phyloP scores from a whole-genome alignment of 2,329 filamentous ascomycete species.

The Penicillium sumatraense region DNA sequence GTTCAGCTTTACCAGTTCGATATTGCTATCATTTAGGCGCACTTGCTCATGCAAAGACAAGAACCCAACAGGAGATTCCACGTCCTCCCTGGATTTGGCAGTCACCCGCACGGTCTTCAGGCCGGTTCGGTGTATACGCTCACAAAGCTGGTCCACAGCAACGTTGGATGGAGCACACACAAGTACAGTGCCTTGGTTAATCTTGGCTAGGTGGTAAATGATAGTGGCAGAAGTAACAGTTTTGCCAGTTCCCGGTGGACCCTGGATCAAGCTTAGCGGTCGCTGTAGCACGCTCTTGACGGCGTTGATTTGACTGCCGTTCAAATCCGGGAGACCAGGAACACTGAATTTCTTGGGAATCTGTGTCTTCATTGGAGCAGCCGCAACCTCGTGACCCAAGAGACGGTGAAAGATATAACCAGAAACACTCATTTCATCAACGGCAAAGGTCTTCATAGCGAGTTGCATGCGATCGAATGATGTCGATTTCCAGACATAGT shows the following conservation, averaged over 20 bases:
- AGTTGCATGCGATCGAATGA: slow-evolving; percentile 99
- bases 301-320: slow-evolving; percentile 92
- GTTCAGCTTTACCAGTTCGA: slow-evolving; percentile 87
- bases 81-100: slow-evolving; percentile 98
- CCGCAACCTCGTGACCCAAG: slow-evolving; percentile 90
- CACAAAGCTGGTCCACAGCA: slow-evolving; percentile 95
- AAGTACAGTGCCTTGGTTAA: slow-evolving; percentile 90
- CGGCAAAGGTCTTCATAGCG: slow-evolving; percentile 98
- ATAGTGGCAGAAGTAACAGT: slow-evolving; percentile 98
- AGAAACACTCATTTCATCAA: slow-evolving; percentile 97
- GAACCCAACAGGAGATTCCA: slow-evolving; percentile 97
- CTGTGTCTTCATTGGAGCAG: slow-evolving; percentile 92
- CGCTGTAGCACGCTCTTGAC: slow-evolving; percentile 95
- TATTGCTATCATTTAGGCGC: slow-evolving; percentile 94
- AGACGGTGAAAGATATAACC: slow-evolving; percentile 98
- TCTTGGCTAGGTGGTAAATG: slow-evolving; percentile 95
- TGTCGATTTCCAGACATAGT: slow-evolving; percentile 99
- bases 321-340: slow-evolving; percentile 90
- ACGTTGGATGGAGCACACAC: slow-evolving; percentile 98
- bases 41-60: slow-evolving; percentile 96
- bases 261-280: slow-evolving; percentile 93
- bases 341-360: slow-evolving; percentile 97
- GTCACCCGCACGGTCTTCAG: slow-evolving; percentile 97
- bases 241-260: slow-evolving; percentile 95
- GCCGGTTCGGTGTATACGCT: slow-evolving; percentile 91